These are phyloP conservation scores for Amanita pseudoporphyria DNA, from an alignment of 768 basidiomycete species.

Conservation along the genomic window DNA sequence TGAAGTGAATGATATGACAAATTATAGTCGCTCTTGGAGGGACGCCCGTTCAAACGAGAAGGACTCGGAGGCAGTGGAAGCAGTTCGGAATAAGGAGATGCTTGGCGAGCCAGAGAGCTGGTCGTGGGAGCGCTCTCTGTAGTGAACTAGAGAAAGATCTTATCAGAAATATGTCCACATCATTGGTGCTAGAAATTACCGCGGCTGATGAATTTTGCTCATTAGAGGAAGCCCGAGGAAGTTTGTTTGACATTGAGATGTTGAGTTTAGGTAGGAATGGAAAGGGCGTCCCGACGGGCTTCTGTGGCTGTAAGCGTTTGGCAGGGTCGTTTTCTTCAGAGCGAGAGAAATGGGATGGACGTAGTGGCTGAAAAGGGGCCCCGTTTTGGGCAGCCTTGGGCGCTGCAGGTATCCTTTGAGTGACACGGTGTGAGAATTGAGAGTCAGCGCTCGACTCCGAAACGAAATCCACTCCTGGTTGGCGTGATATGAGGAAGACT, in stretches of 20 bases:
- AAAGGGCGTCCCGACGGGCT: neutral
- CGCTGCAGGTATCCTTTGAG: neutral
- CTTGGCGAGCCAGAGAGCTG: neutral
- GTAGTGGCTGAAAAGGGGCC: neutral
- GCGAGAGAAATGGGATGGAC: neutral
- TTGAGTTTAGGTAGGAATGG: neutral
- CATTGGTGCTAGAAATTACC: neutral
- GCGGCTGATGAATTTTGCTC: neutral
- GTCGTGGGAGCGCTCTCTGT: neutral
- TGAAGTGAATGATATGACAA: neutral
- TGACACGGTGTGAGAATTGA: neutral
- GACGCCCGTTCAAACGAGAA: neutral
- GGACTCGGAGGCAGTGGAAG: neutral
- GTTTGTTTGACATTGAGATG: neutral
- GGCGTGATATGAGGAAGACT: constrained; percentile 5
- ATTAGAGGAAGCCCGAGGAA: neutral
- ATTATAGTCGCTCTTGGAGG: neutral
- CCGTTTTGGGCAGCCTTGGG: neutral
- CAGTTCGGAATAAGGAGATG: neutral
- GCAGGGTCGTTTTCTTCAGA: neutral
- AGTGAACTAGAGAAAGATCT: neutral
- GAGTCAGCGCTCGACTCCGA: neutral
- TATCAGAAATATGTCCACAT: neutral
- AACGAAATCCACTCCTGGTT: constrained; percentile 2
- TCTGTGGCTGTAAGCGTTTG: neutral